Percentiles rank a stretch among this genome's conserved stretches.
Evolutionary conservation across 768 basidiomycete genomes (phyloP).

Genomic region (Strobilomyces echinocephalus): DNA sequence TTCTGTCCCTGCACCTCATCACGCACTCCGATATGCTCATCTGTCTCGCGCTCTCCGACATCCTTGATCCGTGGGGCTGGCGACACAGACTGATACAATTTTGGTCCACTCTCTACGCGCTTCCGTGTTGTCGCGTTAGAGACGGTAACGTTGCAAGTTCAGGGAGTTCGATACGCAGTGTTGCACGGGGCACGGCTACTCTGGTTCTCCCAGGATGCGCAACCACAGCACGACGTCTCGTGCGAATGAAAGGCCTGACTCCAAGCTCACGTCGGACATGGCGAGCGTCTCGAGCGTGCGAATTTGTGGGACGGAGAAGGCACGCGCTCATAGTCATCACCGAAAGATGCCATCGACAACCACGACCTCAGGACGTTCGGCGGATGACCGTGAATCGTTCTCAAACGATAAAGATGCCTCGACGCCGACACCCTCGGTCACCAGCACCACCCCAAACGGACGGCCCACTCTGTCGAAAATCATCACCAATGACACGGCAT

Average conservation of each 20-base stretch:
- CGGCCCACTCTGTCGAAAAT: conserved; percentile 26
- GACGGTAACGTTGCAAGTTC: conserved; percentile 17
- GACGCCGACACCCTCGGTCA: no score
- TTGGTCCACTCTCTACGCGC: conserved; percentile 48
- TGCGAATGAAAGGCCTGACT: no score
- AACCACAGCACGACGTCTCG: no score
- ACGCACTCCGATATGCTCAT: no score
- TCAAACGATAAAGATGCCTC: not conserved
- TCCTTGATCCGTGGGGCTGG: no score
- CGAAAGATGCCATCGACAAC: conserved; percentile 3
- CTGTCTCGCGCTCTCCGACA: no score
- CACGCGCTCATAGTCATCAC: conserved; percentile 17
- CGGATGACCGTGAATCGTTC: not conserved
- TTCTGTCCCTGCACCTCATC: no score
- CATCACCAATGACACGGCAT: conserved; percentile 23
- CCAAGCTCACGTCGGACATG: no score
- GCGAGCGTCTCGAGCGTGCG: conserved; percentile 15
- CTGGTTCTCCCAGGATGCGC: no score
- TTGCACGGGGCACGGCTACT: no score
- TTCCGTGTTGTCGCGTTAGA: conserved; percentile 37
- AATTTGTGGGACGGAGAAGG: conserved; percentile 24
- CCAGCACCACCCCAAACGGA: not conserved
- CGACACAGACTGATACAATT: conserved; percentile 42
- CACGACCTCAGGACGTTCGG: conserved; percentile 6
- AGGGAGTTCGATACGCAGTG: no score